Conservation (phyloP, 2,329 filamentous ascomycete species). For the Ascochyta lentis region DNA sequence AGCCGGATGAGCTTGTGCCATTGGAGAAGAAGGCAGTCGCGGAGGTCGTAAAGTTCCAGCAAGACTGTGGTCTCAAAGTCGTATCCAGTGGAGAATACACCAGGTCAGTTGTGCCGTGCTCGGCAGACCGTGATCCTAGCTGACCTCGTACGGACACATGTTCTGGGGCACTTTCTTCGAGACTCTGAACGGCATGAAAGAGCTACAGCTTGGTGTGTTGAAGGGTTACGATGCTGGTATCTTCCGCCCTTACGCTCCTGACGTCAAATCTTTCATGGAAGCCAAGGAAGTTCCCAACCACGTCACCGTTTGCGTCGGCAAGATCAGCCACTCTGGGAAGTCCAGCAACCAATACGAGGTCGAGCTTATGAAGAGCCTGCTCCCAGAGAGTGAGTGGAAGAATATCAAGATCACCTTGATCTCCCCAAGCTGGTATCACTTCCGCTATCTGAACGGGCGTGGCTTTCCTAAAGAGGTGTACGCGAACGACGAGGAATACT, state of each 20-base stretch:
- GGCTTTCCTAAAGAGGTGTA: slow-evolving; percentile 56
- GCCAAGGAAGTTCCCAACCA: slow-evolving; percentile 61
- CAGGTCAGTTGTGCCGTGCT: slow-evolving; percentile 28
- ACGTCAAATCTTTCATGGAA: slow-evolving; percentile 68
- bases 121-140: not conserved
- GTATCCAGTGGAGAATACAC: slow-evolving; percentile 74
- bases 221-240: slow-evolving; percentile 59
- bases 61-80: slow-evolving; percentile 66
- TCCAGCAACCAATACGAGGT: slow-evolving; percentile 66
- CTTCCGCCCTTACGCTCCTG: slow-evolving; percentile 66
- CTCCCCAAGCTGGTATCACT: slow-evolving; percentile 73
- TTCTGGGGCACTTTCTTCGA: slow-evolving; percentile 66
- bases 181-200: slow-evolving; percentile 61
- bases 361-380: slow-evolving; percentile 64
- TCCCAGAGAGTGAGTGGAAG: slow-evolving; percentile 67
- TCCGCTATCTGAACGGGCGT: slow-evolving; percentile 64
- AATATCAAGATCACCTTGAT: slow-evolving; percentile 73
- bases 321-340: slow-evolving; percentile 63
- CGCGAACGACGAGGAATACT: slow-evolving; percentile 56
- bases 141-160: slow-evolving; percentile 50
- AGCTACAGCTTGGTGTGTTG: slow-evolving; percentile 53
- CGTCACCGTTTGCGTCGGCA: slow-evolving; percentile 63
- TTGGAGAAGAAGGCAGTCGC: slow-evolving; percentile 71
- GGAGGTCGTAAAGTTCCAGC: slow-evolving; percentile 70
- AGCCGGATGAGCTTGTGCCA: slow-evolving; percentile 54